Evolutionary conservation across 2,329 filamentous ascomycete species (phyloP).

Genomic region (Cytospora mali): DNA sequence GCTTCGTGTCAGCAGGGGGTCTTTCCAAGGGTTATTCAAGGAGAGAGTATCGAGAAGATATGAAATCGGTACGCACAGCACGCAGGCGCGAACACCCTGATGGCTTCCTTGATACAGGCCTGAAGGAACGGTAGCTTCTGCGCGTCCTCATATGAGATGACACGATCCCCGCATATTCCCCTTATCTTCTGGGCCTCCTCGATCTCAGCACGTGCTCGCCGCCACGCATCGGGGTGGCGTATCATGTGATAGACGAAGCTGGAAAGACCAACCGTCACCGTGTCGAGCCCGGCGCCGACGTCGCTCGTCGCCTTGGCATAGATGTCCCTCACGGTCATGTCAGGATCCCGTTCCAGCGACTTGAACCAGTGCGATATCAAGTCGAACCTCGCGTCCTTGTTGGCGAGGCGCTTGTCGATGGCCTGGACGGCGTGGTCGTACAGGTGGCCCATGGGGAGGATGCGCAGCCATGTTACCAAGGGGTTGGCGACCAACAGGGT

Average conservation of each 20-base stretch:
- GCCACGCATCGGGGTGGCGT: constrained; percentile 29
- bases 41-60: too few relatives aligned
- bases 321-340: neutral
- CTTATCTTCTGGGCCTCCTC: constrained; percentile 25
- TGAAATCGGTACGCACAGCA: too few relatives aligned
- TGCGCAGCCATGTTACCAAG: constrained; percentile 33
- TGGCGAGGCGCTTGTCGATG: constrained; percentile 30
- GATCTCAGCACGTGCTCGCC: constrained; percentile 32
- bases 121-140: constrained; percentile 39
- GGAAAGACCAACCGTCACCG: constrained; percentile 31
- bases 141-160: constrained; percentile 34
- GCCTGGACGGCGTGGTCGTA: constrained; percentile 32
- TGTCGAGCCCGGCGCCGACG: constrained; percentile 28
- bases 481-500: constrained; percentile 34
- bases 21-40: too few relatives aligned
- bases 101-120: constrained; percentile 39
- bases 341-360: neutral
- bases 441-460: constrained; percentile 37
- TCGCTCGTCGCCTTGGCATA: constrained; percentile 6
- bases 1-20: too few relatives aligned
- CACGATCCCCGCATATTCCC: constrained; percentile 25
- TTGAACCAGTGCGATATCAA: constrained; percentile 34
- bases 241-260: constrained; percentile 34
- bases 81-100: constrained; percentile 31
- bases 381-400: constrained; percentile 33